A percentile compares a stretch with the other conserved stretches of the same genome.
phyloP scores from a whole-genome alignment of 2,329 filamentous ascomycete species.

The Fusarium camptoceras region DNA sequence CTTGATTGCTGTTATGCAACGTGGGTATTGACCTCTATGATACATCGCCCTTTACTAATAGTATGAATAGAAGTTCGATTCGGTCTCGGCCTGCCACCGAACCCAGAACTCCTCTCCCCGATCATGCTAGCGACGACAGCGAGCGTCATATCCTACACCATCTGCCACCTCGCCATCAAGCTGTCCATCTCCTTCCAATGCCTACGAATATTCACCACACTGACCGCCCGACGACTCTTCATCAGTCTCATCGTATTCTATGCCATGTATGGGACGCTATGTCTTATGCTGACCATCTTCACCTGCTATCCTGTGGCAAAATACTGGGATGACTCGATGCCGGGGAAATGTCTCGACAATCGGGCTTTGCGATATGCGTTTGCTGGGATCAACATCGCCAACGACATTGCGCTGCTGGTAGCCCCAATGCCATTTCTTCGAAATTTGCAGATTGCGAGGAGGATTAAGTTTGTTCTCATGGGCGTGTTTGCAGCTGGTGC shows the following conservation, averaged over 20 bases:
- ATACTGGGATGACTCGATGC: constrained; percentile 3
- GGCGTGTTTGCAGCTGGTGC: constrained; percentile 1
- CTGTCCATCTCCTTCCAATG: neutral
- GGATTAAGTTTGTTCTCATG: neutral
- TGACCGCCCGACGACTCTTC: neutral
- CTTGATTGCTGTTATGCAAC: constrained; percentile 1
- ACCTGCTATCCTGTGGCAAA: constrained; percentile 3
- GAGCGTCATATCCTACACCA: neutral
- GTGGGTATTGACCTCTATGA: neutral
- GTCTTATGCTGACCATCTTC: neutral
- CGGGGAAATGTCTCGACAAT: neutral
- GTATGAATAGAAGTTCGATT: neutral
- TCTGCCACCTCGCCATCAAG: constrained; percentile 3
- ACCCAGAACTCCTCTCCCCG: neutral
- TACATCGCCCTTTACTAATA: neutral
- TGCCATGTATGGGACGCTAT: neutral
- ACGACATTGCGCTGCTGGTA: neutral
- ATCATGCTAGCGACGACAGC: neutral
- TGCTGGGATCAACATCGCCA: constrained; percentile 5
- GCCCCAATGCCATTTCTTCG: neutral
- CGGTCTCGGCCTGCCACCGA: neutral
- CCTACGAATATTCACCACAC: neutral
- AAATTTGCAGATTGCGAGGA: neutral
- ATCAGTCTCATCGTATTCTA: neutral
- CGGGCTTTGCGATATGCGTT: neutral